phyloP scores from a whole-genome alignment of 225 moss, liverwort and hornwort species.

The Asterella californica region DNA sequence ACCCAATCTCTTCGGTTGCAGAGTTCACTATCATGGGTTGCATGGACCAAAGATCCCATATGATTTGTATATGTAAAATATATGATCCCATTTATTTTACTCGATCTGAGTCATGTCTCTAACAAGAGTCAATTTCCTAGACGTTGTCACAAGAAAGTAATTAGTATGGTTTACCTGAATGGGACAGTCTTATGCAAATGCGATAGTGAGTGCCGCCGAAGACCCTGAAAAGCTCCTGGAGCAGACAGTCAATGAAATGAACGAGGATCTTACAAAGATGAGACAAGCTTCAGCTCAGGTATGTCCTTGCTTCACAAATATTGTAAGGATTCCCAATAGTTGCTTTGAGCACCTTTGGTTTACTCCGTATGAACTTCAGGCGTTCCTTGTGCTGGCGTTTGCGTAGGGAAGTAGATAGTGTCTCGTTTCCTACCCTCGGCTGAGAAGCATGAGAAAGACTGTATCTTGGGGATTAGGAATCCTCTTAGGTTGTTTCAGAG shows the following conservation, averaged over 20 bases:
- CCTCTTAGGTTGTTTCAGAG: background rate
- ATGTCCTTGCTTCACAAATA: background rate
- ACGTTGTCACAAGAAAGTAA: background rate
- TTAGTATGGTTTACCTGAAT: background rate
- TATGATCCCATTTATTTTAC: too few relatives aligned
- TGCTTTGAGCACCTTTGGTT: background rate
- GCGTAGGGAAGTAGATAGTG: background rate
- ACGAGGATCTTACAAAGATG: conserved; percentile 94
- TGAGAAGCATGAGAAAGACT: too few relatives aligned
- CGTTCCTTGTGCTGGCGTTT: background rate
- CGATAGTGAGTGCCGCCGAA: conserved; percentile 91
- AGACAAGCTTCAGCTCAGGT: conserved; percentile 97
- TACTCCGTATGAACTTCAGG: background rate
- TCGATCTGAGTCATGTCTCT: background rate
- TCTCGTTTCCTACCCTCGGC: background rate
- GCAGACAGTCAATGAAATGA: conserved; percentile 98
- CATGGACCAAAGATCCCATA: background rate
- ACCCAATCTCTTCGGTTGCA: background rate
- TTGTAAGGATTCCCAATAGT: background rate
- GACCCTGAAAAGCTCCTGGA: conserved; percentile 96
- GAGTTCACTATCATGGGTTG: background rate
- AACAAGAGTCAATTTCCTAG: background rate
- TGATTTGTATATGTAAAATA: background rate
- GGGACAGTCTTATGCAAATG: conserved; percentile 91
- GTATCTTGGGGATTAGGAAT: too few relatives aligned